These are phyloP conservation scores for Neobulgaria alba DNA, from an alignment of 2,329 filamentous ascomycete species.

Conservation along the genomic window DNA sequence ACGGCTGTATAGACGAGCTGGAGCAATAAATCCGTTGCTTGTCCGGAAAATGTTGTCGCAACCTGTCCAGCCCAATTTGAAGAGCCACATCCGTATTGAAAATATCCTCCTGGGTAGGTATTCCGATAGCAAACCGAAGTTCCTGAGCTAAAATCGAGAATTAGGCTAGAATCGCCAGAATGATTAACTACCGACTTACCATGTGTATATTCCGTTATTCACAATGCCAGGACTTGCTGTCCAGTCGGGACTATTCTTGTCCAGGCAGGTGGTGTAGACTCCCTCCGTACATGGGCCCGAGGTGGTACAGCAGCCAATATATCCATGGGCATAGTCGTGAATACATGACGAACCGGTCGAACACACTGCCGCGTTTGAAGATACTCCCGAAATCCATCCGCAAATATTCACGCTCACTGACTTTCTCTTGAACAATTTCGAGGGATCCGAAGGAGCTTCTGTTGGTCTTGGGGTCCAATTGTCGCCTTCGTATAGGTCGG, in stretches of 20 bases:
- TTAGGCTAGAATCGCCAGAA: constrained; percentile 9
- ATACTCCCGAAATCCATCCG: constrained; percentile 25
- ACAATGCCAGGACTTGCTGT: constrained; percentile 11
- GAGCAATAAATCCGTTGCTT: constrained; percentile 20
- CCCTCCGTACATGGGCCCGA: constrained; percentile 23
- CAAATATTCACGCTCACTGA: constrained; percentile 21
- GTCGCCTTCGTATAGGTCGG: constrained; percentile 19
- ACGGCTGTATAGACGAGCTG: constrained; percentile 24
- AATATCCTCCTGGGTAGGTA: constrained; percentile 22
- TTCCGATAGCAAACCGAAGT: constrained; percentile 22
- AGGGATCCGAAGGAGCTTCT: constrained; percentile 11
- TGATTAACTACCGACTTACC: constrained; percentile 15
- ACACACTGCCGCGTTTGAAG: constrained; percentile 17
- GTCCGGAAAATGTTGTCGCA: constrained; percentile 21
- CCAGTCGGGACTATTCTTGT: constrained; percentile 22
- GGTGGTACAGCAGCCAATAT: constrained; percentile 25
- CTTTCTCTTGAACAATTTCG: constrained; percentile 20
- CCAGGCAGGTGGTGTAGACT: constrained; percentile 26
- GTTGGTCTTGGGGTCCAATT: constrained; percentile 25
- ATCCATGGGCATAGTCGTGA: constrained; percentile 21
- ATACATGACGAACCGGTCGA: constrained; percentile 24
- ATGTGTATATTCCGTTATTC: constrained; percentile 25
- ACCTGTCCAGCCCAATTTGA: constrained; percentile 17
- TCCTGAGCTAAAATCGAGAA: constrained; percentile 13
- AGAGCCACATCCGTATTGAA: constrained; percentile 24